These are phyloP conservation scores for Hericium erinaceus DNA, from an alignment of 768 basidiomycete genomes.

Conservation along the genomic window DNA sequence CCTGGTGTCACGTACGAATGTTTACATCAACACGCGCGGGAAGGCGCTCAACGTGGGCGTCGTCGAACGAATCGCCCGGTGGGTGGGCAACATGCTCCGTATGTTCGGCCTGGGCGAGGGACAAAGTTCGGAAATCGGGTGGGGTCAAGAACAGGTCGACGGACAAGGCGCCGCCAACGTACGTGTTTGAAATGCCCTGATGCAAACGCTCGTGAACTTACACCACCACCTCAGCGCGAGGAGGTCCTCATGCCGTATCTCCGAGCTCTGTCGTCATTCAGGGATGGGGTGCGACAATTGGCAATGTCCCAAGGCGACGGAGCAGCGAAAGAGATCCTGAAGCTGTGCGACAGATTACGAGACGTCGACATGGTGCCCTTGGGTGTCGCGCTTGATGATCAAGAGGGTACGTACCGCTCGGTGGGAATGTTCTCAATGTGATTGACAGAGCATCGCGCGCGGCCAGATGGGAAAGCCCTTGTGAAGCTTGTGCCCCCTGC, in stretches of 20 bases:
- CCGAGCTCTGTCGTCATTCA: constrained; percentile 75
- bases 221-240: constrained; percentile 49
- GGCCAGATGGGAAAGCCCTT: constrained; percentile 83
- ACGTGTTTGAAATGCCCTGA: constrained; percentile 18
- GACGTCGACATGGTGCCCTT: constrained; percentile 88
- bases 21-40: constrained; percentile 70
- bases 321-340: constrained; percentile 71
- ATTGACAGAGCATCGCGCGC: no score
- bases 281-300: constrained; percentile 77
- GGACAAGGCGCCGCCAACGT: constrained; percentile 42
- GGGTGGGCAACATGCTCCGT: constrained; percentile 65
- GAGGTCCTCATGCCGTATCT: constrained; percentile 85
- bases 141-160: constrained; percentile 60
- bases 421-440: constrained; percentile 1
- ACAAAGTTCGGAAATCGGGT: constrained; percentile 62
- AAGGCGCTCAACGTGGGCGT: constrained; percentile 51
- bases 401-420: constrained; percentile 54
- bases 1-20: constrained; percentile 75
- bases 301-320: constrained; percentile 65
- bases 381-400: constrained; percentile 94
- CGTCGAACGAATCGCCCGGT: constrained; percentile 54
- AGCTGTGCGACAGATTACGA: constrained; percentile 81
- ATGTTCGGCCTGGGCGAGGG: constrained; percentile 77
- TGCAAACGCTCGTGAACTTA: background rate
- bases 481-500: constrained; percentile 85